Base-by-base conservation (phyloP, 2,329 filamentous ascomycete species). In the Monosporascus sp. region DNA sequence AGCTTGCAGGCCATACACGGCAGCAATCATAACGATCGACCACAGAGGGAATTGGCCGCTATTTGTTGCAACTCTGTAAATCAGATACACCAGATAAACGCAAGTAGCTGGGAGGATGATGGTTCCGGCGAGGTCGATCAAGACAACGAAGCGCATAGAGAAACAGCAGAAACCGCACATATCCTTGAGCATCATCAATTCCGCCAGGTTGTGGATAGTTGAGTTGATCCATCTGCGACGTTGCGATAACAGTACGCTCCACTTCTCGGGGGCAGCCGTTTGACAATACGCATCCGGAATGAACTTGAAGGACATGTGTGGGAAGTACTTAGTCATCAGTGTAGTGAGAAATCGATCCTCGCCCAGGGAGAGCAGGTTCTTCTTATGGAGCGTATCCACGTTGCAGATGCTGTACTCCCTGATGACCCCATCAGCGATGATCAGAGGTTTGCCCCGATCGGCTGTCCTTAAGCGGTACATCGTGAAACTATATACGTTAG, bases 151-250 rank as follows among this genome's bases (percentile, higher is more conserved):
- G 57, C 93, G 87, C 93, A 97, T 97, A 58, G 89, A 91, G 78
- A 97, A 97, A 74, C 89, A 96, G 75, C 94, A 99, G 84, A 99
- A 99, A 61, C 94, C 94, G 68, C 94, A 99, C 71, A 99, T 87
- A 65, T 99, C 91, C 70, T 92, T 88, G 47, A 99, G 80, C 64
- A 87, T 87, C 68, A 96, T 87, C 66, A 99, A 77, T 70, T 99
- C 94, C 25, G 87, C 88, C 67, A 99, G 72, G 69, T 99, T 99
- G 79, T 99, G 94, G 56, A 99, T 88, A 9, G 94, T 99, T 1
- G 94, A 97, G 75, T 99, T 99, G 72, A 99, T 99, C 94, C 94
- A 99, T 69, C 94, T 88, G 77, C 94, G 91, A 79, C 94, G 87
- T 70, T 99, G 94, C n/a, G 94, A 99, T 35, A 99, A 79, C 62